These are phyloP conservation scores for Vaccinium vitisidaea DNA, from an alignment of 148 eudicot species.

Conservation along the genomic window DNA sequence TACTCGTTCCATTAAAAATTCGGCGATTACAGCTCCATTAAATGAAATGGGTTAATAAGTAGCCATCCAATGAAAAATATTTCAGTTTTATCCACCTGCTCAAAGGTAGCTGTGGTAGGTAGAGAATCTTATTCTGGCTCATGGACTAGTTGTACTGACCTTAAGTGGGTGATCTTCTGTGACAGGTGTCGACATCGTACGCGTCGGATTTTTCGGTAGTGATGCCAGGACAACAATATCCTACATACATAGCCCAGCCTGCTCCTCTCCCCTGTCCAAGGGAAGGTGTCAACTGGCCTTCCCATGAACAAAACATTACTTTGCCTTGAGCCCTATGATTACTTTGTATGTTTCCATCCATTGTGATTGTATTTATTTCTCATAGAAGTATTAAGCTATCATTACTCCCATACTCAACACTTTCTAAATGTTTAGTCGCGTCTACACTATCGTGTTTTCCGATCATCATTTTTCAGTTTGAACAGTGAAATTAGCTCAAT, in stretches of 20 bases:
- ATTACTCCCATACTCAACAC: background rate
- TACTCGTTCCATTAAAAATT: background rate
- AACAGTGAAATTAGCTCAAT: too few relatives aligned
- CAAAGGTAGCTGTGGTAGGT: background rate
- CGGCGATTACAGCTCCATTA: background rate
- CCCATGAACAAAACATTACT: conserved; percentile 33
- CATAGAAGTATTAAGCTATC: background rate
- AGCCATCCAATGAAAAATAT: background rate
- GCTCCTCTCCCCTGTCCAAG: conserved; percentile 53
- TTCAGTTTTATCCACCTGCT: background rate
- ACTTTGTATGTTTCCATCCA: background rate
- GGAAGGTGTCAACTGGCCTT: conserved; percentile 46
- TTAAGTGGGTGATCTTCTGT: background rate
- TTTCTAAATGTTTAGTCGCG: background rate
- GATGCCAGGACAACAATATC: conserved; percentile 56
- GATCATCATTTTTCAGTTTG: background rate
- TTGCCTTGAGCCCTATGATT: conserved; percentile 15
- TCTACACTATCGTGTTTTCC: background rate
- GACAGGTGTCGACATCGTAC: conserved; percentile 34
- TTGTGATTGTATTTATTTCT: background rate
- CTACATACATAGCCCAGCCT: conserved; percentile 50
- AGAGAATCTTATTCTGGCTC: background rate
- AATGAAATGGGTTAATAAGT: background rate
- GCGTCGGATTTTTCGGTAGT: conserved; percentile 41
- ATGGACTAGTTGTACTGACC: background rate